phyloP scores from a whole-genome alignment of 2,329 filamentous ascomycete genomes.

The Bipolaris zeicola region DNA sequence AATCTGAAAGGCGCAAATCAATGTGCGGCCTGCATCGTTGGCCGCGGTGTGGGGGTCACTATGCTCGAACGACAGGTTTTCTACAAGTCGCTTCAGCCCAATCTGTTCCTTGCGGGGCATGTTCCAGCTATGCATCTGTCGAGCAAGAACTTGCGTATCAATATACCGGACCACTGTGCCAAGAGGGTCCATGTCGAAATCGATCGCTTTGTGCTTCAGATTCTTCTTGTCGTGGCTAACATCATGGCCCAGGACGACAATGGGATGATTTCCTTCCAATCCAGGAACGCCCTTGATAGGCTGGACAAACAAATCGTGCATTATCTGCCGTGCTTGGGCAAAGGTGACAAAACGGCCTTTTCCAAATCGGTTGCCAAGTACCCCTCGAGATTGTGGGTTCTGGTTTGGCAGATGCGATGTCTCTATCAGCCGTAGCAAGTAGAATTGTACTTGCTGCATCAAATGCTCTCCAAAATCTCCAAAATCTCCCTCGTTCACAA shows the following conservation, averaged over 20 bases:
- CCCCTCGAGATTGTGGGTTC: constrained; percentile 12
- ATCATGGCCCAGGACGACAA: constrained; percentile 34
- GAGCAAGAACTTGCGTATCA: constrained; percentile 32
- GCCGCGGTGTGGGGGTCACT: constrained; percentile 29
- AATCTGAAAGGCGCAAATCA: constrained; percentile 31
- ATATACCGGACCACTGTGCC: constrained; percentile 24
- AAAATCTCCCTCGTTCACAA: background rate
- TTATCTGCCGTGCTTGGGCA: constrained; percentile 11
- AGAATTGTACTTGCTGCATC: constrained; percentile 24
- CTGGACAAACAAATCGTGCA: constrained; percentile 21
- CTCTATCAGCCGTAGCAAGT: constrained; percentile 28
- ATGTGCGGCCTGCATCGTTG: constrained; percentile 30
- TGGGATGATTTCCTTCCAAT: constrained; percentile 20
- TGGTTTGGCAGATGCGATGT: constrained; percentile 24
- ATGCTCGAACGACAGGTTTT: constrained; percentile 18
- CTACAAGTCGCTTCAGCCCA: constrained; percentile 15
- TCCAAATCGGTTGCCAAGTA: constrained; percentile 31
- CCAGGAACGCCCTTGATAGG: constrained; percentile 9
- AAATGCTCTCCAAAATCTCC: constrained; percentile 26
- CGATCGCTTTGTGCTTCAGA: constrained; percentile 18
- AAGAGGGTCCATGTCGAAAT: constrained; percentile 16
- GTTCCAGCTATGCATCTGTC: constrained; percentile 5
- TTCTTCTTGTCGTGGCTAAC: constrained; percentile 27
- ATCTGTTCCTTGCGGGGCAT: constrained; percentile 12
- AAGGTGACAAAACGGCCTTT: constrained; percentile 26